phyloP scores from a whole-genome alignment of 2,329 filamentous ascomycete species.

The Aaosphaeria arxii region DNA sequence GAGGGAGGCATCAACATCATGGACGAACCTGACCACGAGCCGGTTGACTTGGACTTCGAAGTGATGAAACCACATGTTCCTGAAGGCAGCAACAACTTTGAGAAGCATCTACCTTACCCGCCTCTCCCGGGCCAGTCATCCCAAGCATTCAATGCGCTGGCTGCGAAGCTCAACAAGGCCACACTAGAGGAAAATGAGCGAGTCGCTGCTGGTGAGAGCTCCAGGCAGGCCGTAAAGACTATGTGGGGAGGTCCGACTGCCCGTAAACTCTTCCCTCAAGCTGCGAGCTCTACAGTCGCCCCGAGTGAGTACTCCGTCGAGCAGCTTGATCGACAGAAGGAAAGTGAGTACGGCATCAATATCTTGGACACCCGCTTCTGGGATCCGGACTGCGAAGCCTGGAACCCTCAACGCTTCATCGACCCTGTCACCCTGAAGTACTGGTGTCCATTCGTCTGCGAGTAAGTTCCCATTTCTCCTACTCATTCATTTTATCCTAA shows the following conservation, averaged over 20 bases:
- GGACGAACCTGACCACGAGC: slow-evolving; percentile 15
- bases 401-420: slow-evolving; percentile 49
- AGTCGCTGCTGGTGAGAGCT: too few species aligned
- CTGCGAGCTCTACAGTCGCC: slow-evolving; percentile 22
- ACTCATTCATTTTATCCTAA: background rate
- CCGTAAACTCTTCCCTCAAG: slow-evolving; percentile 34
- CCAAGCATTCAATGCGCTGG: slow-evolving; percentile 9
- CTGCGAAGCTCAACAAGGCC: slow-evolving; percentile 5
- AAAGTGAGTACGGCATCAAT: slow-evolving; percentile 31
- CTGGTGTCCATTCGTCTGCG: slow-evolving; percentile 56
- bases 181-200: too few species aligned
- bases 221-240: background rate
- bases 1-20: slow-evolving; percentile 19
- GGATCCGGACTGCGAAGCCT: slow-evolving; percentile 51
- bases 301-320: slow-evolving; percentile 27
- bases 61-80: slow-evolving; percentile 22
- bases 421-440: slow-evolving; percentile 45
- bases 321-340: slow-evolving; percentile 22
- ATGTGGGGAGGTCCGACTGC: slow-evolving; percentile 3
- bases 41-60: slow-evolving; percentile 14
- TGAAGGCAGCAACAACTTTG: slow-evolving; percentile 1
- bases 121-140: slow-evolving; percentile 9
- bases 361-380: slow-evolving; percentile 41
- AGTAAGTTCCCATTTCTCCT: slow-evolving; percentile 34
- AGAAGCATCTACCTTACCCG: slow-evolving; percentile 13